These are phyloP conservation scores for Penstemon davidsonii DNA, from an alignment of 257 asterid species.

Conservation along the genomic window DNA sequence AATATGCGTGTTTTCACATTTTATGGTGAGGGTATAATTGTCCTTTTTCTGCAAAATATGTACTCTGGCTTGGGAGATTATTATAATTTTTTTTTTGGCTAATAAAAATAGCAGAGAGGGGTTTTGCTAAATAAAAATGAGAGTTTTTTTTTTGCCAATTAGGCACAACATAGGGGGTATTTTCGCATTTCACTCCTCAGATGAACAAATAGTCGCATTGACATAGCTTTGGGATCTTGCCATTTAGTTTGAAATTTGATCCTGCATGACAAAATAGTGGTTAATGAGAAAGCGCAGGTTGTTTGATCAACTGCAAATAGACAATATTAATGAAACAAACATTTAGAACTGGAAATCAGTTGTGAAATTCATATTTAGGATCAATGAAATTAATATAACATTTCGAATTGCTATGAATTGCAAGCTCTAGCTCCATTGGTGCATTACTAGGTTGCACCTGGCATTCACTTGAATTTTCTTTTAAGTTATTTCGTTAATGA, in stretches of 20 bases:
- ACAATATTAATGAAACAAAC: conserved; percentile 2
- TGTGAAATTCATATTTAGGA: conserved; percentile 11
- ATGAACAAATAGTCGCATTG: too few species aligned
- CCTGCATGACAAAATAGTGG: background rate
- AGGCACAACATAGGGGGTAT: too few species aligned
- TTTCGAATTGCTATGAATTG: background rate
- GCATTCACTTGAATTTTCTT: conserved; percentile 34
- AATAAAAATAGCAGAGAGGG: too few species aligned
- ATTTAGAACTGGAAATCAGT: background rate
- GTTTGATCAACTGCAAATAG: background rate
- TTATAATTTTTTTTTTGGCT: too few species aligned
- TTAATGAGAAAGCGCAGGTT: background rate
- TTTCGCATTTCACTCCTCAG: too few species aligned
- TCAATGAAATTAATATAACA: conserved; percentile 14
- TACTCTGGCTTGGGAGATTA: too few species aligned
- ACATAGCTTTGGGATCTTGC: too few species aligned
- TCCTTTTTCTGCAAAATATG: too few species aligned
- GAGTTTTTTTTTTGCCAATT: too few species aligned
- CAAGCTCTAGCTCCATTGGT: conserved; percentile 7
- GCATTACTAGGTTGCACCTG: conserved; percentile 25
- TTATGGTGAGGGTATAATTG: too few species aligned
- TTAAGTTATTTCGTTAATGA: conserved; percentile 39
- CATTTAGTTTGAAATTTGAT: background rate
- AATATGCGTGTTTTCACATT: too few species aligned
- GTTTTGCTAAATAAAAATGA: too few species aligned